Evolutionary conservation across 306 rosid genomes (phyloP), one percentile per base, ranked within the genome.

Genomic region (Inga leiocalycina): DNA sequence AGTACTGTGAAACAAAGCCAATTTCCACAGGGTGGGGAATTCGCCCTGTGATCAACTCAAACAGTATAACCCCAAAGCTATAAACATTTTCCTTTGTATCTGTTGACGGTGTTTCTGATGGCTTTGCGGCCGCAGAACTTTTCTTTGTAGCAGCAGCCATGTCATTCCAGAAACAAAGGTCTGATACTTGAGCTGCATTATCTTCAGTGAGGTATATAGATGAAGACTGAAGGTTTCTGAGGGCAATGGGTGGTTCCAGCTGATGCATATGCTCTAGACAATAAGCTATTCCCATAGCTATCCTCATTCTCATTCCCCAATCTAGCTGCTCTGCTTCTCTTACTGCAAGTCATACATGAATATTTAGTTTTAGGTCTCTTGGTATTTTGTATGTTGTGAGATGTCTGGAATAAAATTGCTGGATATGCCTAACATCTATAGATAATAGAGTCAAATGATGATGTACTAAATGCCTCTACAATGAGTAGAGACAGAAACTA

Each of bases 201-300:
- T 96, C 99, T 88, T 96, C 99, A 0, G 99, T 92, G 19, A 96
- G 89, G 84, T 89, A 92, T 72, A 96, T 85, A 32, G 94, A 85
- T 10, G 97, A 92, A 65, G 99, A 93, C 20, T 79, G 84, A 59
- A 96, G 87, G 86, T 87, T 89, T 81, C 79, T 84, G 43, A 86
- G 92, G 27, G 76, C 52, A 74, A 89, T 79, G 11, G 98, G 97
- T 71, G 97, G 98, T 73, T 83, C 85, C 76, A 91, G 87, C 59
- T 90, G 85, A 89, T 93, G 99, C 85, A 93, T 83, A 80, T 96
- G 89, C 74, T 96, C 97, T n/a, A 96, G 86, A 79, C 97, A 93
- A 81, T 92, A 96, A 39, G 97, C 94, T 88, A 92, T 86, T 71
- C 98, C 99, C 99, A 96, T 93, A 1, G 97, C 97, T 89, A 93